phyloP scores from a whole-genome alignment of 805 yeast genomes.

The Pichia pseudocactophila region DNA sequence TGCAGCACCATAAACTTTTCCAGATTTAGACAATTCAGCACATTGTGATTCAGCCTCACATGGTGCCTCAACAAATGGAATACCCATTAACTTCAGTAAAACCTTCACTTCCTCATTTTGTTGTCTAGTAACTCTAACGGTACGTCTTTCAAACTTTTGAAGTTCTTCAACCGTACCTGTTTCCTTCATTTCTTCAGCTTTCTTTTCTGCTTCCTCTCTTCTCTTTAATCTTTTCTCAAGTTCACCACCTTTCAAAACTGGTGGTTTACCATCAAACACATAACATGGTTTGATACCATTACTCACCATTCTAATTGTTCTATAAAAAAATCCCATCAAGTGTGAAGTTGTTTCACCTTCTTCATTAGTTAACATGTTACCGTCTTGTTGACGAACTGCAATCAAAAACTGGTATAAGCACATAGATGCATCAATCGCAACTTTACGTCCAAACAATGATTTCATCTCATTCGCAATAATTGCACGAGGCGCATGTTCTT shows the following conservation, averaged over 20 bases:
- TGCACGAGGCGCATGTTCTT: slow-evolving; percentile 85
- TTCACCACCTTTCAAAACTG: slow-evolving; percentile 87
- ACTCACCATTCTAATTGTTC: slow-evolving; percentile 83
- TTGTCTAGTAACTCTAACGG: slow-evolving; percentile 79
- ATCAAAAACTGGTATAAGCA: slow-evolving; percentile 90
- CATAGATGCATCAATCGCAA: slow-evolving; percentile 98
- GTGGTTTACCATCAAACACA: slow-evolving; percentile 98
- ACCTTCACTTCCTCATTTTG: slow-evolving; percentile 92
- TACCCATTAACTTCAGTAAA: slow-evolving; percentile 81
- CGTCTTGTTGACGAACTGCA: slow-evolving; percentile 95
- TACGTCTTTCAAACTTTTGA: slow-evolving; percentile 70
- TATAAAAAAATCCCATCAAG: slow-evolving; percentile 90
- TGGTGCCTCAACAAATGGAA: slow-evolving; percentile 89
- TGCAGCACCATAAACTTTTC: slow-evolving; percentile 94
- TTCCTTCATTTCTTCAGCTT: slow-evolving; percentile 66
- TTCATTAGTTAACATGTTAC: slow-evolving; percentile 82
- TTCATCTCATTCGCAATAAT: slow-evolving; percentile 74
- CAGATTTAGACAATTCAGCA: slow-evolving; percentile 81
- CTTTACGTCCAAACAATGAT: slow-evolving; percentile 83
- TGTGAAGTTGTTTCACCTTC: slow-evolving; percentile 91
- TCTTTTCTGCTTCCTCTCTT: slow-evolving; percentile 75
- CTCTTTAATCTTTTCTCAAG: slow-evolving; percentile 74
- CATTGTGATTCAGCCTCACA: slow-evolving; percentile 99
- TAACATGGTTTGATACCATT: slow-evolving; percentile 94
- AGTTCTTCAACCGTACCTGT: slow-evolving; percentile 73